These are phyloP conservation scores for Penicillium tannophilum DNA, from an alignment of 495 filamentous ascomycete species.

Conservation along the genomic window DNA sequence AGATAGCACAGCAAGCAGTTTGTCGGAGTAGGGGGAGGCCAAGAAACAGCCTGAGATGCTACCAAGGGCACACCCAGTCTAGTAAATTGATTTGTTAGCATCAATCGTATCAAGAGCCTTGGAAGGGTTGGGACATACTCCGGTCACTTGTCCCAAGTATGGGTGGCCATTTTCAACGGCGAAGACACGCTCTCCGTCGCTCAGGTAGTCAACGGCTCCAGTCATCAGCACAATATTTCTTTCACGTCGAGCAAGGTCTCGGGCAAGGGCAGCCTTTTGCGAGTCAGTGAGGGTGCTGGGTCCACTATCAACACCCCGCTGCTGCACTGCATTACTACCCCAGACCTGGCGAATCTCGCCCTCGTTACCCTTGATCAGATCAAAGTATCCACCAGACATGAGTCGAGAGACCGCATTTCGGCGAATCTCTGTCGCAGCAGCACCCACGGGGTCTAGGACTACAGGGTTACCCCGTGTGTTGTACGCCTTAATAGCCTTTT, in stretches of 20 bases:
- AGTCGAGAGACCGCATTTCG: conserved; percentile 70
- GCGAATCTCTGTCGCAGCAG: conserved; percentile 77
- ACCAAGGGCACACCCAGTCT: conserved; percentile 83
- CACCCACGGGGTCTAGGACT: conserved; percentile 89
- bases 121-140: conserved; percentile 40
- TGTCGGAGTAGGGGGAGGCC: conserved; percentile 60
- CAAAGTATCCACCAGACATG: conserved; percentile 74
- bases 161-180: conserved; percentile 75
- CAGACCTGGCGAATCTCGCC: conserved; percentile 79
- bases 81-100: conserved; percentile 4
- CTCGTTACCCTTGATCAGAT: conserved; percentile 94
- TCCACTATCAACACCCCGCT: conserved; percentile 87
- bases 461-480: conserved; percentile 74
- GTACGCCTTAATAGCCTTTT: conserved; percentile 70
- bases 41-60: conserved; percentile 77
- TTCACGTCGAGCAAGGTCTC: conserved; percentile 65
- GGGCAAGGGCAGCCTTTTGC: conserved; percentile 63
- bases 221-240: conserved; percentile 83
- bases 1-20: conserved; percentile 67
- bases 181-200: conserved; percentile 68
- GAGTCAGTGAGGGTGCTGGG: conserved; percentile 53
- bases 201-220: conserved; percentile 74
- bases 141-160: conserved; percentile 79
- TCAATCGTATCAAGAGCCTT: background rate
- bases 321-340: conserved; percentile 55